These are phyloP conservation scores for Verticillium alfalfae DNA, from an alignment of 2,329 filamentous ascomycete species.

Conservation along the genomic window DNA sequence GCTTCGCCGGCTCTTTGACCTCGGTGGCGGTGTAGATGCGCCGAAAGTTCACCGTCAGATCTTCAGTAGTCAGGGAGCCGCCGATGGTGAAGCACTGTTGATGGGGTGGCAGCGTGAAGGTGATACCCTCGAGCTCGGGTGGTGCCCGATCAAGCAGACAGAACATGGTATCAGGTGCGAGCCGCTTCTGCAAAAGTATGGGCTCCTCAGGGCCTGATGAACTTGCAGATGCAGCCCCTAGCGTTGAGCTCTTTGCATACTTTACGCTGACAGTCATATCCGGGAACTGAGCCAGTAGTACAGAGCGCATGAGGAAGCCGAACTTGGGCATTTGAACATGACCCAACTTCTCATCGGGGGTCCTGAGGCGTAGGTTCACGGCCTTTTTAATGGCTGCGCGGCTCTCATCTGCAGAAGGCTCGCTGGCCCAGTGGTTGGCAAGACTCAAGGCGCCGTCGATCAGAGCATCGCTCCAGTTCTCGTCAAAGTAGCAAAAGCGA, in stretches of 20 bases:
- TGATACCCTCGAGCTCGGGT: no score
- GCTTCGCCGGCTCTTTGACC: no score
- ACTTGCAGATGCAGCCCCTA: no score
- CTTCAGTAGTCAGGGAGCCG: constrained; percentile 7
- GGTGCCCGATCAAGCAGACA: constrained; percentile 16
- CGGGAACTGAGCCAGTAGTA: constrained; percentile 27
- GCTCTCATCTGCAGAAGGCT: constrained; percentile 15
- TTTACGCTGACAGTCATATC: constrained; percentile 20
- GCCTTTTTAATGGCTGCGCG: constrained; percentile 16
- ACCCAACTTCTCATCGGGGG: neutral
- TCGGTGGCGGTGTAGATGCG: no score
- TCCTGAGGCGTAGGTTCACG: constrained; percentile 21
- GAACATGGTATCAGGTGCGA: constrained; percentile 15
- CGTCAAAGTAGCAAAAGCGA: constrained; percentile 38
- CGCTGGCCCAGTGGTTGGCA: constrained; percentile 26
- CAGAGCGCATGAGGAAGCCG: constrained; percentile 31
- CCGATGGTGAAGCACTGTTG: constrained; percentile 26
- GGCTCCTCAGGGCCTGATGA: no score
- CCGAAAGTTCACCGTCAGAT: no score
- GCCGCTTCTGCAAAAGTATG: neutral
- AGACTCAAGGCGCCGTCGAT: constrained; percentile 36
- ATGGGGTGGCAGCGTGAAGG: constrained; percentile 24
- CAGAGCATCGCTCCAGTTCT: constrained; percentile 33
- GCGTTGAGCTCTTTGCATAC: constrained; percentile 15
- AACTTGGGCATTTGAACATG: constrained; percentile 19